Percentiles rank a stretch among this genome's conserved stretches.
Conservation (phyloP, 306 rosid genomes). For the Malus sylvestris region DNA sequence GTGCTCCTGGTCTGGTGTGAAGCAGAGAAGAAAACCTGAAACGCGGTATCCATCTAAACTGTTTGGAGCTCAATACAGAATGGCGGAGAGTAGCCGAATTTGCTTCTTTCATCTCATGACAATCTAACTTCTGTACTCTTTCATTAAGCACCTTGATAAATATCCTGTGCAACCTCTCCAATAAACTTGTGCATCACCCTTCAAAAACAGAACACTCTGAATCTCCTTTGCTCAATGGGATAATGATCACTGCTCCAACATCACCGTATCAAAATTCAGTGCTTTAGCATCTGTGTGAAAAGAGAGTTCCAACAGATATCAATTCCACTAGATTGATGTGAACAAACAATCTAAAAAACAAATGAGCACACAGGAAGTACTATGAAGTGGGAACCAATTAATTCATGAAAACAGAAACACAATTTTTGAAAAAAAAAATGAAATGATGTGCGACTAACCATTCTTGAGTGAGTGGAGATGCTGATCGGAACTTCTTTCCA, state of each 20-base stretch:
- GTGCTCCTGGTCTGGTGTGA: neutral
- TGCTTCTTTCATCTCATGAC: neutral
- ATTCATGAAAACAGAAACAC: slow-evolving; percentile 1
- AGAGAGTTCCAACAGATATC: neutral
- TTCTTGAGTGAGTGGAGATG: slow-evolving; percentile 24
- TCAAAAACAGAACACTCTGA: neutral
- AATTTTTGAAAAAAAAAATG: neutral
- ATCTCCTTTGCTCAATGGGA: neutral
- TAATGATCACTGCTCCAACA: neutral
- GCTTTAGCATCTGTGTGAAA: neutral
- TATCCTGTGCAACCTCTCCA: neutral
- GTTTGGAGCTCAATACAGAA: neutral
- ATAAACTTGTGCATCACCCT: neutral
- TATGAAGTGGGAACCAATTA: neutral
- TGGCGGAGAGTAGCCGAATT: no score
- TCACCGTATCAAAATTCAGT: neutral
- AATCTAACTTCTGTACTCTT: neutral
- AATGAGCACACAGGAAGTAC: neutral
- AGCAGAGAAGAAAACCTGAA: neutral
- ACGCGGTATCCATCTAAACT: neutral
- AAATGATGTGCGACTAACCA: slow-evolving; percentile 34
- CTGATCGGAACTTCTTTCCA: slow-evolving; percentile 19
- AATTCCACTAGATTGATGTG: neutral
- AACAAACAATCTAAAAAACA: neutral
- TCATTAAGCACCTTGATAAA: neutral